A percentile compares a stretch with the other conserved stretches of the same genome.
Evolutionary conservation across 176 grass and related monocot genomes (phyloP).

Genomic region (Carex littledalei): DNA sequence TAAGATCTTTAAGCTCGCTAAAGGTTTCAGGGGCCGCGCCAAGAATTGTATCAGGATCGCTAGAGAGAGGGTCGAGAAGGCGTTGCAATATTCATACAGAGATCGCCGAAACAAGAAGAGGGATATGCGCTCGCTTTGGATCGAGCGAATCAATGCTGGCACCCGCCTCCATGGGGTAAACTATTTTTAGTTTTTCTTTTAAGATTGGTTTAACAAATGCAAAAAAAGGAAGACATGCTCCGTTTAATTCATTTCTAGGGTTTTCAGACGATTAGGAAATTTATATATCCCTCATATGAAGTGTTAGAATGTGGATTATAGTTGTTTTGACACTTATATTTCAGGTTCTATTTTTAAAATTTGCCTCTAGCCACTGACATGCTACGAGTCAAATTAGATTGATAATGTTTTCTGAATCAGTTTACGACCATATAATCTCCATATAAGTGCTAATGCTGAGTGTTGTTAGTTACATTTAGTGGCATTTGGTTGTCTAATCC

Average conservation of each 20-base stretch:
- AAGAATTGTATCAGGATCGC: slow-evolving; percentile 98
- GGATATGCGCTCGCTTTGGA: slow-evolving; percentile 95
- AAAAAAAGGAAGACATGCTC: not conserved
- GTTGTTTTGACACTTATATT: not conserved
- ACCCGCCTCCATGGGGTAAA: slow-evolving; percentile 73
- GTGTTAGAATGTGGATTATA: not conserved
- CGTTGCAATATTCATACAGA: slow-evolving; percentile 86
- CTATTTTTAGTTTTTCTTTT: not conserved
- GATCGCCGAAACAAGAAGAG: slow-evolving; percentile 94
- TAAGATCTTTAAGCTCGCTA: slow-evolving; percentile 92
- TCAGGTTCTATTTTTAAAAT: not conserved
- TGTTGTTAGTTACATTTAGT: no score
- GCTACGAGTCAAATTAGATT: not conserved
- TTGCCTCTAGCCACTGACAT: not conserved
- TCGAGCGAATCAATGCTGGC: slow-evolving; percentile 89
- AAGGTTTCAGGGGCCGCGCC: slow-evolving; percentile 83
- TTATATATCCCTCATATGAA: not conserved
- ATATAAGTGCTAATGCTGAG: no score
- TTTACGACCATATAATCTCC: no score
- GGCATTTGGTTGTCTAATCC: not conserved
- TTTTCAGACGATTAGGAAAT: not conserved
- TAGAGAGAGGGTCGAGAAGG: slow-evolving; percentile 93
- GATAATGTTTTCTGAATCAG: not conserved
- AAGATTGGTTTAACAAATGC: no score
- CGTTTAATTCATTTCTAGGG: not conserved